Percentiles rank a stretch among this genome's conserved stretches.
phyloP scores from a whole-genome alignment of 2,329 filamentous ascomycete genomes.

The Calonectria henricotiae region DNA sequence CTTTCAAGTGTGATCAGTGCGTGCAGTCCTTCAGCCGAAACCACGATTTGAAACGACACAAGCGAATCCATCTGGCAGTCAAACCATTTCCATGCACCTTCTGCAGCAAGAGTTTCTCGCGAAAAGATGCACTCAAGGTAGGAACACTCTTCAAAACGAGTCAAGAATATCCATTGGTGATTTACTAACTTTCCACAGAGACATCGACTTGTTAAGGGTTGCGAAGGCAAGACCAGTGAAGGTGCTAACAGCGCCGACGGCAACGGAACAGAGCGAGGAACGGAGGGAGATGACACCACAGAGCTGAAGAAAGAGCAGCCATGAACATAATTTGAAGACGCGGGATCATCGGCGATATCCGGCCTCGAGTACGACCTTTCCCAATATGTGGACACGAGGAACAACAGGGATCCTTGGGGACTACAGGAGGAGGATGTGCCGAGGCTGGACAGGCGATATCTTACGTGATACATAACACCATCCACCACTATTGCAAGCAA shows the following conservation, averaged over 20 bases:
- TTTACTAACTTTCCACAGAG: conserved; percentile 61
- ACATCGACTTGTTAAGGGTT: conserved; percentile 77
- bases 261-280: conserved; percentile 46
- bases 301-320: conserved; percentile 49
- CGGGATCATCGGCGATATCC: conserved; percentile 35
- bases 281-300: conserved; percentile 49
- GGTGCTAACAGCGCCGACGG: conserved; percentile 46
- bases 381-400: conserved; percentile 21
- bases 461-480: conserved; percentile 34
- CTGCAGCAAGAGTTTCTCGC: conserved; percentile 97
- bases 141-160: conserved; percentile 49
- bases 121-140: conserved; percentile 98
- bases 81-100: conserved; percentile 95
- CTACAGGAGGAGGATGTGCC: conserved; percentile 20
- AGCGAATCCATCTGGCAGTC: conserved; percentile 93
- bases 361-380: conserved; percentile 36
- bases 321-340: conserved; percentile 35
- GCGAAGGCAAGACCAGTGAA: conserved; percentile 61
- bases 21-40: conserved; percentile 96
- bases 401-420: not conserved
- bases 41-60: conserved; percentile 96
- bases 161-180: too few relatives aligned
- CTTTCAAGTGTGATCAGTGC: conserved; percentile 95
- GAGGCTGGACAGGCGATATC: conserved; percentile 19
- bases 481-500: conserved; percentile 38